phyloP scores from a whole-genome alignment of 768 basidiomycete species.

The Gyrodon lividus region DNA sequence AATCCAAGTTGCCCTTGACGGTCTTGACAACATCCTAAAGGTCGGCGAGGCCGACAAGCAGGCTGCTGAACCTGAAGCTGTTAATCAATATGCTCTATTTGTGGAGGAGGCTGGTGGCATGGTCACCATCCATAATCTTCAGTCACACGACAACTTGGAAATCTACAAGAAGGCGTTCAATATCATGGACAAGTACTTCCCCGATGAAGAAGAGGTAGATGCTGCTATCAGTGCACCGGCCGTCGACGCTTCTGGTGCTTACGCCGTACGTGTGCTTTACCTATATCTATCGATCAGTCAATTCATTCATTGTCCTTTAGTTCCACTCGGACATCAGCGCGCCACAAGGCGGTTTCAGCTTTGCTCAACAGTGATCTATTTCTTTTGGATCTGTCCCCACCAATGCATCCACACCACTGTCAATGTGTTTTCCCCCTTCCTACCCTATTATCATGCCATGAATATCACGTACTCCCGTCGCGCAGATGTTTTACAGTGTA shows the following conservation, averaged over 20 bases:
- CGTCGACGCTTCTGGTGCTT: constrained; percentile 70
- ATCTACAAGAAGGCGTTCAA: constrained; percentile 99
- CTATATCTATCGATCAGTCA: neutral
- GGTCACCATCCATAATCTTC: constrained; percentile 98
- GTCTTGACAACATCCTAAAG: constrained; percentile 96
- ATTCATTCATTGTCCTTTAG: constrained; percentile 35
- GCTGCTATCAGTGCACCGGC: constrained; percentile 75
- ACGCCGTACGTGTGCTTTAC: constrained; percentile 53
- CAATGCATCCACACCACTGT: neutral
- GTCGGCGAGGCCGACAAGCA: constrained; percentile 95
- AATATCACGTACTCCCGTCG: constrained; percentile 17
- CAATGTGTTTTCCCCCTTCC: constrained; percentile 6
- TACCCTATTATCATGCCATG: constrained; percentile 19
- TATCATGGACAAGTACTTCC: constrained; percentile 98
- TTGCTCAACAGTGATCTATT: constrained; percentile 59
- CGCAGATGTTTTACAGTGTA: constrained; percentile 13
- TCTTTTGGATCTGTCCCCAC: constrained; percentile 4
- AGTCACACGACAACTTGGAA: constrained; percentile 98
- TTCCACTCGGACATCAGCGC: constrained; percentile 85
- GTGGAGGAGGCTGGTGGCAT: constrained; percentile 99
- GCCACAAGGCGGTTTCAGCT: constrained; percentile 95
- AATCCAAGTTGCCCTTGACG: constrained; percentile 96
- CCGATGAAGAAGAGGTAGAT: constrained; percentile 93
- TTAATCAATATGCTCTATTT: constrained; percentile 90
- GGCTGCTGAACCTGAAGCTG: constrained; percentile 73